Evolutionary conservation across 208 protist genomes (phyloP).

Genomic region (Trypanosoma melophagium): DNA sequence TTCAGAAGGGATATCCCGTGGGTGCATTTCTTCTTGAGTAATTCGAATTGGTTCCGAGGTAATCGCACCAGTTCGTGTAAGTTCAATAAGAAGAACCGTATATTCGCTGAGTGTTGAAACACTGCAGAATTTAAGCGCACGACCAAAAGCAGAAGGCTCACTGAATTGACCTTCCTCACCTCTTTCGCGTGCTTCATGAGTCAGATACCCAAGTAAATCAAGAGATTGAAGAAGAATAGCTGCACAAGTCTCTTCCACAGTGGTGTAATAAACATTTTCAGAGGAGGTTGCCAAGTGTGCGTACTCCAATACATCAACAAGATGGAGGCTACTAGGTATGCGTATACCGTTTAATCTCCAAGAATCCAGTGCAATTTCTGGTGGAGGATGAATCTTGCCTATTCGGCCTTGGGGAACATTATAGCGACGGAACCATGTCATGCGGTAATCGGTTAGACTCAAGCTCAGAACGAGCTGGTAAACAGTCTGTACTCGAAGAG

Average conservation of each 20-base stretch:
- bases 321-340: constrained; percentile 45
- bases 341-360: constrained; percentile 46
- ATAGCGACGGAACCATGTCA: constrained; percentile 35
- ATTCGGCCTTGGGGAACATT: constrained; percentile 18
- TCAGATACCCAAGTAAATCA: constrained; percentile 91
- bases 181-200: constrained; percentile 48
- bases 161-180: constrained; percentile 41
- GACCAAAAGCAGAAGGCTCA: constrained; percentile 55
- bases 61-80: constrained; percentile 68
- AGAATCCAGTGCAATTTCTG: constrained; percentile 52
- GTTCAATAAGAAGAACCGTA: constrained; percentile 83
- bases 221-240: constrained; percentile 77
- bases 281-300: constrained; percentile 33
- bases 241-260: constrained; percentile 48
- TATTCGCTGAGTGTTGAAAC: constrained; percentile 81
- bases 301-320: constrained; percentile 60
- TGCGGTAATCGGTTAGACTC: not conserved
- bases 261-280: constrained; percentile 31
- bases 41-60: constrained; percentile 47
- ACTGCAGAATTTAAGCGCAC: constrained; percentile 58
- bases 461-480: constrained; percentile 54
- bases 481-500: constrained; percentile 72
- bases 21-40: constrained; percentile 19
- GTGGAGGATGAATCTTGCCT: constrained; percentile 43
- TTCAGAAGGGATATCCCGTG: constrained; percentile 26